phyloP scores from a whole-genome alignment of 1,284 basidiomycete species.

The Melampsora occidentalis region DNA sequence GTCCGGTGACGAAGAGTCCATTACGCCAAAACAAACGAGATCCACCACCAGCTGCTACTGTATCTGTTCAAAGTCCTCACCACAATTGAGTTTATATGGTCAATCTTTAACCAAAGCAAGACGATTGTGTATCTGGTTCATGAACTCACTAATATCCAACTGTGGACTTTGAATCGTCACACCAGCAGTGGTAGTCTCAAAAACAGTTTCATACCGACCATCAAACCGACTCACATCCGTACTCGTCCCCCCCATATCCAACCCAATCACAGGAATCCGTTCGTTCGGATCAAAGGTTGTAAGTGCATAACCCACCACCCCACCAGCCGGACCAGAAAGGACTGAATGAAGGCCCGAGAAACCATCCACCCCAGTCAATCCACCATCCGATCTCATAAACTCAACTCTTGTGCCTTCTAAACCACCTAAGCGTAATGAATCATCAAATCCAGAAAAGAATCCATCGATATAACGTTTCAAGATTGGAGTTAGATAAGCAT shows the following conservation, averaged over 20 bases:
- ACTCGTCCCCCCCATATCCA: constrained; percentile 80
- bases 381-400: constrained; percentile 86
- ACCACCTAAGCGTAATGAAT: constrained; percentile 59
- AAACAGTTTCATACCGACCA: constrained; percentile 79
- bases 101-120: constrained; percentile 24
- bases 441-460: constrained; percentile 84
- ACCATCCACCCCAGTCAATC: constrained; percentile 75
- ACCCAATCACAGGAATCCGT: constrained; percentile 71
- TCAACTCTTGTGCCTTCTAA: constrained; percentile 53
- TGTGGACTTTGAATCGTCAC: constrained; percentile 84
- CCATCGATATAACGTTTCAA: constrained; percentile 81
- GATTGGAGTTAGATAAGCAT: constrained; percentile 93
- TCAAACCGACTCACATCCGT: constrained; percentile 86
- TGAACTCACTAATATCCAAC: constrained; percentile 51
- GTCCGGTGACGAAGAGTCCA: constrained; percentile 76
- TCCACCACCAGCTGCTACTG: constrained; percentile 78
- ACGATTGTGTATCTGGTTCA: background rate
- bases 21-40: constrained; percentile 76
- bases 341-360: constrained; percentile 87
- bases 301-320: constrained; percentile 79
- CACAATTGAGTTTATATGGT: background rate
- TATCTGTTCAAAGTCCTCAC: constrained; percentile 14
- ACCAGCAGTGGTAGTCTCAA: constrained; percentile 86
- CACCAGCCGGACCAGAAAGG: constrained; percentile 80
- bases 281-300: constrained; percentile 73